These are phyloP conservation scores for Pseudogymnoascus sp. DNA, from an alignment of 2,329 filamentous ascomycete genomes.

Conservation along the genomic window DNA sequence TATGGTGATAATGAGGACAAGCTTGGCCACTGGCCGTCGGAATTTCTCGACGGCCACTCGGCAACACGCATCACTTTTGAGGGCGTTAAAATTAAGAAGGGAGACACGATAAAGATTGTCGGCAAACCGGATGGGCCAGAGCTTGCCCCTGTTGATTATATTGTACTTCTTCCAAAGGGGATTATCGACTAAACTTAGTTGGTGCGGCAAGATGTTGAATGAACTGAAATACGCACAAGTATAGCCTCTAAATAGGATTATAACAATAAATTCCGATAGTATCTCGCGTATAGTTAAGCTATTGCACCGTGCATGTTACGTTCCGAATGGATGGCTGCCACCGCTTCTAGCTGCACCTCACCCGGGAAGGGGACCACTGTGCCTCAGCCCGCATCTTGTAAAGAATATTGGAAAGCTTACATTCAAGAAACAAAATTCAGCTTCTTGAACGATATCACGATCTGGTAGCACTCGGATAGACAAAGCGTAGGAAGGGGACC, in stretches of 20 bases:
- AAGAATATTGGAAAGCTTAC: background rate
- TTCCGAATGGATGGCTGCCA: background rate
- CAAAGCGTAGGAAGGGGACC: no score
- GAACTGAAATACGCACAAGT: background rate
- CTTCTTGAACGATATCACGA: no score
- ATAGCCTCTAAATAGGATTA: background rate
- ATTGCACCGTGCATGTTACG: background rate
- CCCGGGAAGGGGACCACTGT: background rate
- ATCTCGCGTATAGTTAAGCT: background rate
- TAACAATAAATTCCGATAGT: background rate
- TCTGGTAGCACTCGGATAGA: no score
- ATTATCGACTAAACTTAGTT: conserved; percentile 42
- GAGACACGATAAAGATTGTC: conserved; percentile 46
- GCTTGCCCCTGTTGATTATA: conserved; percentile 58
- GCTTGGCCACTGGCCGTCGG: conserved; percentile 49
- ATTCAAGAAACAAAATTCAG: background rate
- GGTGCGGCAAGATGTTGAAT: background rate
- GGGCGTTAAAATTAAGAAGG: conserved; percentile 39
- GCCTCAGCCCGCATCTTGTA: background rate
- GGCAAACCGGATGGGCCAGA: conserved; percentile 52
- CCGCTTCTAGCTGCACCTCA: background rate
- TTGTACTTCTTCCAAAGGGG: conserved; percentile 51
- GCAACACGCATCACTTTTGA: conserved; percentile 54
- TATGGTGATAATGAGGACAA: conserved; percentile 49
- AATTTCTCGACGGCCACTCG: conserved; percentile 56